phyloP scores from a whole-genome alignment of 345 rosid species.

The Cardamine occulta region DNA sequence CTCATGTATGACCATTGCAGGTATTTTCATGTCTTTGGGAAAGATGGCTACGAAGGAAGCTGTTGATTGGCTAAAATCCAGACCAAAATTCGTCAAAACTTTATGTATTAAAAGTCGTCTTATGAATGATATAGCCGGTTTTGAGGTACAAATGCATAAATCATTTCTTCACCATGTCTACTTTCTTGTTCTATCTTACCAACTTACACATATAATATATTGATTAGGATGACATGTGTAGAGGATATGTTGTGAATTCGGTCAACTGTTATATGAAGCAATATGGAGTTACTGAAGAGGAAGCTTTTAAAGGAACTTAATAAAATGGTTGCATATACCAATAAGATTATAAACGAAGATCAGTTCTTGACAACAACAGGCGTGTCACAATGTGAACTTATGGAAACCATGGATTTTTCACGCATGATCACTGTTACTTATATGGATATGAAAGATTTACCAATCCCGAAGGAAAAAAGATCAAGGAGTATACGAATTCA shows the following conservation, averaged over 20 bases:
- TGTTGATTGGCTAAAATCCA: constrained; percentile 32
- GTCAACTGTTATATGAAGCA: constrained; percentile 33
- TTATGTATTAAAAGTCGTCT: constrained; percentile 13
- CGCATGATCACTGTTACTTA: constrained; percentile 17
- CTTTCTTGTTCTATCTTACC: too few species aligned
- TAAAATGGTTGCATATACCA: neutral
- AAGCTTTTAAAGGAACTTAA: constrained; percentile 10
- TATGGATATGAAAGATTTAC: neutral
- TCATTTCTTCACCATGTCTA: too few species aligned
- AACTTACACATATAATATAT: too few species aligned
- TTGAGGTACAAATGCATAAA: constrained; percentile 9
- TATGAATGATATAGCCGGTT: constrained; percentile 30
- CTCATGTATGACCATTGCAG: neutral
- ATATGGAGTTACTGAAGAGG: constrained; percentile 6
- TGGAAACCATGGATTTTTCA: constrained; percentile 16
- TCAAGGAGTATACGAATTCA: too few species aligned
- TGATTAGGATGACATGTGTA: constrained; percentile 42
- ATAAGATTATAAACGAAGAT: constrained; percentile 14
- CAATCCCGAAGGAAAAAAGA: too few species aligned
- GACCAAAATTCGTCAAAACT: neutral
- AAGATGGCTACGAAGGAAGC: neutral
- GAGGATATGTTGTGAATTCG: constrained; percentile 13
- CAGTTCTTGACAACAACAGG: neutral
- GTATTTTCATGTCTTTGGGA: constrained; percentile 29
- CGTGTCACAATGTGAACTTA: too few species aligned